phyloP scores from a whole-genome alignment of 306 rosid species.

The Sesbania bispinosa region DNA sequence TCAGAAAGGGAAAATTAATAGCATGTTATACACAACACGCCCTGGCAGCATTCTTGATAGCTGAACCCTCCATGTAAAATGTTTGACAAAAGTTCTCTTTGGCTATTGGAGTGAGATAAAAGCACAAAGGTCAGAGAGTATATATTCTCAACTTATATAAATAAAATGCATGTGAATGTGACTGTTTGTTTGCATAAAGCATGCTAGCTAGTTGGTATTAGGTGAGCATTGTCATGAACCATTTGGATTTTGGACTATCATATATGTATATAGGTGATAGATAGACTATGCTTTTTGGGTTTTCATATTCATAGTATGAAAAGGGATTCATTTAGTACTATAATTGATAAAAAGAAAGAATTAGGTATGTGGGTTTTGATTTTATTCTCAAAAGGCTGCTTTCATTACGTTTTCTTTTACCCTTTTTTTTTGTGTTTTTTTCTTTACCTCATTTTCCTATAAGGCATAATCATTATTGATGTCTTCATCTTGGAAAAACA shows the following conservation, averaged over 20 bases:
- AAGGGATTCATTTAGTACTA: slow-evolving; percentile 22
- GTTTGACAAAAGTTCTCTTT: slow-evolving; percentile 32
- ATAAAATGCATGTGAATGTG: slow-evolving; percentile 25
- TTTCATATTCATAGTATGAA: slow-evolving; percentile 38
- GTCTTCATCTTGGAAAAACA: slow-evolving; percentile 33
- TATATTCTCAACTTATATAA: slow-evolving; percentile 6
- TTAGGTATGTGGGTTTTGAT: slow-evolving; percentile 34
- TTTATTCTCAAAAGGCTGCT: slow-evolving; percentile 41
- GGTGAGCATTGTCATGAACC: slow-evolving; percentile 31
- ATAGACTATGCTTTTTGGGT: slow-evolving; percentile 9
- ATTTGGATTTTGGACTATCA: slow-evolving; percentile 26
- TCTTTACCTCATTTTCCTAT: neutral
- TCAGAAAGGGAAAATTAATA: neutral
- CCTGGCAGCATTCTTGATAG: slow-evolving; percentile 9
- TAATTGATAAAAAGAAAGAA: slow-evolving; percentile 25
- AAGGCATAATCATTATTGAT: slow-evolving; percentile 32
- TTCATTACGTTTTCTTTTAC: slow-evolving; percentile 29
- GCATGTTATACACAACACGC: slow-evolving; percentile 12
- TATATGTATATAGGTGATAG: neutral
- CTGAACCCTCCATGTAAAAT: slow-evolving; percentile 14
- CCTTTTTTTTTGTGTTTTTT: neutral
- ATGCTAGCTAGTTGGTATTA: slow-evolving; percentile 29
- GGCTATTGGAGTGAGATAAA: slow-evolving; percentile 21
- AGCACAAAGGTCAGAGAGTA: slow-evolving; percentile 9
- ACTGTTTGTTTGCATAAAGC: slow-evolving; percentile 26